These are phyloP conservation scores for Debaryomycetaceae sp. DNA, from an alignment of 1,139 yeast species.

Conservation along the genomic window DNA sequence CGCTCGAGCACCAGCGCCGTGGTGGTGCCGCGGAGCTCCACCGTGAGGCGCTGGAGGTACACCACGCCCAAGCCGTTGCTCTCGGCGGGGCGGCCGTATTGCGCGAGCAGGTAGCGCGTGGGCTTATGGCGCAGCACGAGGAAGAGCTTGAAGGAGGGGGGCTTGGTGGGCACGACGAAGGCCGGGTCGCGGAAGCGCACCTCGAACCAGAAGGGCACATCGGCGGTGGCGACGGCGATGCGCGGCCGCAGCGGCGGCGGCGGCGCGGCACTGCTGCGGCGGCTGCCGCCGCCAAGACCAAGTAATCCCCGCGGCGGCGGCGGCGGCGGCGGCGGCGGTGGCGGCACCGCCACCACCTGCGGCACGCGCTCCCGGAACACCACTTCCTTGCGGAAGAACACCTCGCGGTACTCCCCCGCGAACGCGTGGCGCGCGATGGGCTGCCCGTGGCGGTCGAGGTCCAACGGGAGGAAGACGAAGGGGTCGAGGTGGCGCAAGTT, in stretches of 20 bases:
- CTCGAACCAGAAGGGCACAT: slow-evolving; percentile 45
- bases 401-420: slow-evolving; percentile 19
- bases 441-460: slow-evolving; percentile 15
- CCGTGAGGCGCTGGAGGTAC: slow-evolving; percentile 33
- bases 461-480: slow-evolving; percentile 52
- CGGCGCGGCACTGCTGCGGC: slow-evolving; percentile 9
- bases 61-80: slow-evolving; percentile 47
- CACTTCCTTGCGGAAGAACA: slow-evolving; percentile 38
- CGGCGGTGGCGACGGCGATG: slow-evolving; percentile 28
- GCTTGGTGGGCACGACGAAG: slow-evolving; percentile 36
- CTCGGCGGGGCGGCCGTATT: slow-evolving; percentile 35
- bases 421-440: slow-evolving; percentile 3
- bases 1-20: slow-evolving; percentile 32
- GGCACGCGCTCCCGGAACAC: slow-evolving; percentile 38
- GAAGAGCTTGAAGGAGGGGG: slow-evolving; percentile 37
- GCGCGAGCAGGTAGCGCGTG: slow-evolving; percentile 28
- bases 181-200: slow-evolving; percentile 45
- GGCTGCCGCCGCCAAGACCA: slow-evolving; percentile 14
- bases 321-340: slow-evolving; percentile 14
- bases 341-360: slow-evolving; percentile 38
- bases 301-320: slow-evolving; percentile 19
- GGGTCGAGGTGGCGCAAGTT: slow-evolving; percentile 49
- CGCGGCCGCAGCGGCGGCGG: slow-evolving; percentile 11
- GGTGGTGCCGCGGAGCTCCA: slow-evolving; percentile 33
- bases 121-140: slow-evolving; percentile 35